These are phyloP conservation scores for Aspergillus pseudonomiae DNA, from an alignment of 2,329 filamentous ascomycete species.

Conservation along the genomic window DNA sequence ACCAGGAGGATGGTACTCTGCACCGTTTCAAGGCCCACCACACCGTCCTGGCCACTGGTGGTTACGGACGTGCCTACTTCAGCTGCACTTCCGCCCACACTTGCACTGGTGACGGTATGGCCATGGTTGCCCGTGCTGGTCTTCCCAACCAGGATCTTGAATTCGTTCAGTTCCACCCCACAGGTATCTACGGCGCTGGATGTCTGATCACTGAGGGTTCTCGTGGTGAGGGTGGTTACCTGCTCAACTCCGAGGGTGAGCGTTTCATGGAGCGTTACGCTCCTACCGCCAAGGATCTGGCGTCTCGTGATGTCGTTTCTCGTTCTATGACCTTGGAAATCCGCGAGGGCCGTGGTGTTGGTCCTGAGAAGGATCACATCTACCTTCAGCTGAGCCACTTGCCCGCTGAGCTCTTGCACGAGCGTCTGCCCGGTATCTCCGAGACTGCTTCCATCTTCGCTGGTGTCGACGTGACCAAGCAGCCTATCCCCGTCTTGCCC, in stretches of 20 bases:
- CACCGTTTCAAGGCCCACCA: slow-evolving; percentile 97
- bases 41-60: slow-evolving; percentile 94
- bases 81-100: slow-evolving; percentile 97
- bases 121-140: slow-evolving; percentile 97
- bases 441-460: slow-evolving; percentile 98
- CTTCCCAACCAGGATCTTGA: slow-evolving; percentile 99
- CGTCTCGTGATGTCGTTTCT: slow-evolving; percentile 92
- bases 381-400: slow-evolving; percentile 97
- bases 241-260: slow-evolving; percentile 96
- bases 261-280: slow-evolving; percentile 99
- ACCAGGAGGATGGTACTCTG: slow-evolving; percentile 97
- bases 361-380: slow-evolving; percentile 96
- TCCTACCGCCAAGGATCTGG: slow-evolving; percentile 96
- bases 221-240: slow-evolving; percentile 96
- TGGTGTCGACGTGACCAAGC: slow-evolving; percentile 94
- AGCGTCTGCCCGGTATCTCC: slow-evolving; percentile 96
- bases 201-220: slow-evolving; percentile 98
- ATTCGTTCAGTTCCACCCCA: slow-evolving; percentile 99
- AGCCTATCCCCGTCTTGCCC: slow-evolving; percentile 93
- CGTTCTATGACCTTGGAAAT: slow-evolving; percentile 99
- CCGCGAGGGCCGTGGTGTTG: slow-evolving; percentile 94
- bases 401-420: slow-evolving; percentile 86
- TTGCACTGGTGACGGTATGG: slow-evolving; percentile 98
- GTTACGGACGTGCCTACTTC: slow-evolving; percentile 98
- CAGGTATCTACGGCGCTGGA: slow-evolving; percentile 97